phyloP scores from a whole-genome alignment of 805 yeast species.

The Nakazawaea ambrosiae region DNA sequence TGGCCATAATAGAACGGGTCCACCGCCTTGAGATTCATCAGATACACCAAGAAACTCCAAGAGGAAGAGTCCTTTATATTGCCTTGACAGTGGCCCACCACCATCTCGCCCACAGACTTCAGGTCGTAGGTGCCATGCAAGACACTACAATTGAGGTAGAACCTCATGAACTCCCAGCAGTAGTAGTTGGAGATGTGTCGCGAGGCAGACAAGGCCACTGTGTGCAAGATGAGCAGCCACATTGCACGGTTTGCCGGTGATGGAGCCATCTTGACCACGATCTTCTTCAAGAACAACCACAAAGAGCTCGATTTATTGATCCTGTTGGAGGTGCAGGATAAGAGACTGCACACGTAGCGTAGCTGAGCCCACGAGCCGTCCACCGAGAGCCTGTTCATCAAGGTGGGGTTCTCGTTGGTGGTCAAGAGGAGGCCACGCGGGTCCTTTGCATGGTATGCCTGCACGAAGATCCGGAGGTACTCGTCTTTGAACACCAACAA shows the following conservation, averaged over 20 bases:
- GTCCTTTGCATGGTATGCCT: slow-evolving; percentile 13
- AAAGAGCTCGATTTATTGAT: slow-evolving; percentile 7
- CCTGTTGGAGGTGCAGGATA: slow-evolving; percentile 1
- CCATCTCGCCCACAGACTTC: no score
- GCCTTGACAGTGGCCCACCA: no score
- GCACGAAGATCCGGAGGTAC: slow-evolving; percentile 20
- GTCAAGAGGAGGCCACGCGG: slow-evolving; percentile 23
- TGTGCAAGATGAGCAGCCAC: slow-evolving; percentile 6
- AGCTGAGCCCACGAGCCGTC: neutral
- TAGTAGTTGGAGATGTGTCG: slow-evolving; percentile 42
- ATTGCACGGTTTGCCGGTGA: no score
- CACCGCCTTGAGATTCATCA: neutral
- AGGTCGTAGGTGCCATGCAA: no score
- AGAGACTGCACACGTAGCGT: neutral
- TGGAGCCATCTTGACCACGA: neutral
- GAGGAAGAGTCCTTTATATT: neutral
- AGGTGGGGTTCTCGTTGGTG: slow-evolving; percentile 29
- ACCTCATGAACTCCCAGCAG: slow-evolving; percentile 35
- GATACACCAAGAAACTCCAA: slow-evolving; percentile 1
- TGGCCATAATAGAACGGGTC: slow-evolving; percentile 3
- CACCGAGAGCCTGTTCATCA: slow-evolving; percentile 15
- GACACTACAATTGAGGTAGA: slow-evolving; percentile 18
- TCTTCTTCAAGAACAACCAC: slow-evolving; percentile 1
- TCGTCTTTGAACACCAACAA: slow-evolving; percentile 27
- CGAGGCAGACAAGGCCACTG: slow-evolving; percentile 26